Evolutionary conservation across 2,329 filamentous ascomycete species (phyloP).

Genomic region (Harringtonia aguacate): DNA sequence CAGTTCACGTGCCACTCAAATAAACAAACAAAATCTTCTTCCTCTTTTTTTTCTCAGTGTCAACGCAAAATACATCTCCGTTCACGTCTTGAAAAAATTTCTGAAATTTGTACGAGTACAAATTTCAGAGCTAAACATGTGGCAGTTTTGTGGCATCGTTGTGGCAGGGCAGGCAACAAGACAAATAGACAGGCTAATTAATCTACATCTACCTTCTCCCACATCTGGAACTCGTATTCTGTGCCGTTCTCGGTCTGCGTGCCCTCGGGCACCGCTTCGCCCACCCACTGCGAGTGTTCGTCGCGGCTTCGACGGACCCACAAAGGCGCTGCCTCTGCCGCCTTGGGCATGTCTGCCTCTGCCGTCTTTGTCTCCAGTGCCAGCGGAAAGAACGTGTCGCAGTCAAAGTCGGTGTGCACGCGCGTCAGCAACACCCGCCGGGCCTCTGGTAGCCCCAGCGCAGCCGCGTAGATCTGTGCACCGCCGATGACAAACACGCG

Average conservation of each 20-base stretch:
- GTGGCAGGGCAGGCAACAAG: too few relatives aligned
- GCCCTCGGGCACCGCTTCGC: conserved; percentile 48
- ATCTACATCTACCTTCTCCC: conserved; percentile 48
- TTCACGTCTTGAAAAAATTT: too few relatives aligned
- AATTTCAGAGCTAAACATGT: too few relatives aligned
- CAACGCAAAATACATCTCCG: too few relatives aligned
- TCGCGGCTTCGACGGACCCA: conserved; percentile 45
- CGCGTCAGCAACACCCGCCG: conserved; percentile 59
- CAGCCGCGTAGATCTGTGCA: conserved; percentile 68
- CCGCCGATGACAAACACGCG: conserved; percentile 84
- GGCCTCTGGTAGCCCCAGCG: conserved; percentile 48
- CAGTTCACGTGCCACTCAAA: too few relatives aligned
- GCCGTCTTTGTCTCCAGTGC: conserved; percentile 31
- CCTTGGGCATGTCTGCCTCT: too few relatives aligned
- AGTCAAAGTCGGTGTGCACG: conserved; percentile 59
- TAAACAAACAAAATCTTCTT: too few relatives aligned
- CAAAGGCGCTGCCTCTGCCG: conserved; percentile 15
- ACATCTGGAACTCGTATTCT: conserved; percentile 64
- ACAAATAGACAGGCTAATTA: too few relatives aligned
- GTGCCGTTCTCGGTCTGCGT: conserved; percentile 52
- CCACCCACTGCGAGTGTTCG: conserved; percentile 52
- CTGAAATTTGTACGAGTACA: too few relatives aligned
- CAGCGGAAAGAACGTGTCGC: conserved; percentile 66
- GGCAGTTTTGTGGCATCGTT: too few relatives aligned
- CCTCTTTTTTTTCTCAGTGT: too few relatives aligned